phyloP scores from a whole-genome alignment of 495 filamentous ascomycete genomes.

The Penicillium bovifimosum region DNA sequence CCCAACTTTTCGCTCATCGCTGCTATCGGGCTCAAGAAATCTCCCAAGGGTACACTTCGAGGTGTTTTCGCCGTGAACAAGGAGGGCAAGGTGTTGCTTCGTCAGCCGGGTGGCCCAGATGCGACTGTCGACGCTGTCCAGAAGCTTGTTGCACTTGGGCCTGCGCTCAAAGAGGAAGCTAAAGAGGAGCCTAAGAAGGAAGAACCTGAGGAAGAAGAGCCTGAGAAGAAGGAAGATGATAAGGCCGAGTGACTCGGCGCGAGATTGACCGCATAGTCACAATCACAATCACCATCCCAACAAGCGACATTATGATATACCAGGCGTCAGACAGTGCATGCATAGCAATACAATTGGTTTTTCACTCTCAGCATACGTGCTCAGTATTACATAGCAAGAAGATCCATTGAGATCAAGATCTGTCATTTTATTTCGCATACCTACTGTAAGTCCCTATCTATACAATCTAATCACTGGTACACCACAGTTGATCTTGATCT shows the following conservation, averaged over 20 bases:
- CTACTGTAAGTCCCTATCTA: neutral
- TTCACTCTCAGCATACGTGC: neutral
- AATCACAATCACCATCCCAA: neutral
- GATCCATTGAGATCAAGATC: neutral
- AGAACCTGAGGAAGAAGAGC: no score
- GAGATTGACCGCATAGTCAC: neutral
- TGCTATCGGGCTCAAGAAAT: constrained; percentile 73
- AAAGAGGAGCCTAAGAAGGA: neutral
- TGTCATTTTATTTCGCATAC: neutral
- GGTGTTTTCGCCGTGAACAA: constrained; percentile 89
- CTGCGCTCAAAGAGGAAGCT: neutral
- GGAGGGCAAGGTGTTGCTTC: constrained; percentile 40
- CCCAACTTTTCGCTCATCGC: constrained; percentile 61
- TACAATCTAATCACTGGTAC: neutral
- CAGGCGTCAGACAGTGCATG: neutral
- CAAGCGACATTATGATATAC: constrained; percentile 2
- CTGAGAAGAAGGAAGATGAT: neutral
- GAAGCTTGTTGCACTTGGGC: constrained; percentile 24
- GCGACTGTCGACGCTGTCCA: constrained; percentile 45
- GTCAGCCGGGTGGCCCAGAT: constrained; percentile 42
- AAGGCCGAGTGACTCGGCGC: neutral
- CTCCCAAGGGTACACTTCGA: constrained; percentile 67
- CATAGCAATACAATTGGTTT: neutral
- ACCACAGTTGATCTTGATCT: neutral
- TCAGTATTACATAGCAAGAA: neutral